Evolutionary conservation across 805 yeast species (phyloP).

Genomic region (Metschnikowia borealis): DNA sequence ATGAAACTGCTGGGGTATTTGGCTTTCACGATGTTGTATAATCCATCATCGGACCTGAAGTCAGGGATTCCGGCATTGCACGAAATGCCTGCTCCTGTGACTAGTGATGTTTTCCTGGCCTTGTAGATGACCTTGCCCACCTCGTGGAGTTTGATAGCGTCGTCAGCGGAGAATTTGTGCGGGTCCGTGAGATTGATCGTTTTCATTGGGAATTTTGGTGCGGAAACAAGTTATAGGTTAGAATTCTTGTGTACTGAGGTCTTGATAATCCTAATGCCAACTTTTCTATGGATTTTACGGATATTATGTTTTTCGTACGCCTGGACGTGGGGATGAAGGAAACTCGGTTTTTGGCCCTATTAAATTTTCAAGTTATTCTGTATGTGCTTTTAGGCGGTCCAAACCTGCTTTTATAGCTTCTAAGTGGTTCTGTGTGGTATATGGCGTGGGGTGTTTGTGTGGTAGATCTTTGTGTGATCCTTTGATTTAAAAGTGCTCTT

Average conservation of each 20-base stretch:
- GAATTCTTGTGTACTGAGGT: no score
- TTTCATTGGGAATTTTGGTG: constrained; percentile 21
- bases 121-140: constrained; percentile 43
- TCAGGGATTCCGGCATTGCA: constrained; percentile 98
- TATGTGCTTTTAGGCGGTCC: no score
- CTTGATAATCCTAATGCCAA: no score
- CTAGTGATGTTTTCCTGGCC: constrained; percentile 57
- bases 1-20: constrained; percentile 59
- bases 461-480: neutral
- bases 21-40: constrained; percentile 68
- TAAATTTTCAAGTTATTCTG: no score
- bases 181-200: constrained; percentile 22
- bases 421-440: neutral
- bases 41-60: constrained; percentile 79
- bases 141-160: constrained; percentile 31
- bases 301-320: no score
- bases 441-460: neutral
- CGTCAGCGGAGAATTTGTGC: constrained; percentile 23
- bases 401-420: no score
- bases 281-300: no score
- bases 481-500: neutral
- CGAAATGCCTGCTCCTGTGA: constrained; percentile 96
- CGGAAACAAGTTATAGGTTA: neutral
- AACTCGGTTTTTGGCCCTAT: no score
- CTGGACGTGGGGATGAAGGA: neutral